Percentiles rank a stretch among this genome's conserved stretches.
Evolutionary conservation across 2,329 filamentous ascomycete species (phyloP).

Genomic region (Orbilia ellipsospora): DNA sequence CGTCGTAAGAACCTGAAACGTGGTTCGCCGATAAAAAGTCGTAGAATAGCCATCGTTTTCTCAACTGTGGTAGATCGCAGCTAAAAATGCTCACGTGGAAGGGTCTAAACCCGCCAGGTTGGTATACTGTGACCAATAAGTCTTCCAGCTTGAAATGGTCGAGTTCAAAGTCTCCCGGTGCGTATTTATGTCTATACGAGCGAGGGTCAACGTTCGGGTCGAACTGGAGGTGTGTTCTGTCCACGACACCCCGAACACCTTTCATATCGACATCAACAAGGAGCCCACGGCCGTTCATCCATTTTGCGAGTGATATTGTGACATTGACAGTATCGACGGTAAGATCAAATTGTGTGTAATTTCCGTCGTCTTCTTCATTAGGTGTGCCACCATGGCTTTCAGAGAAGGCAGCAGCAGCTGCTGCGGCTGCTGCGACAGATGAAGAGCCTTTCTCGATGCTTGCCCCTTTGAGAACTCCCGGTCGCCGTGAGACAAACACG

Average conservation of each 20-base stretch:
- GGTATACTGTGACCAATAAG: constrained; percentile 87
- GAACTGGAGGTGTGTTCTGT: constrained; percentile 85
- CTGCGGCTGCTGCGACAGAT: constrained; percentile 82
- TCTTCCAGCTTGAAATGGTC: constrained; percentile 97
- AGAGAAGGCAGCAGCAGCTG: constrained; percentile 73
- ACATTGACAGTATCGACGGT: constrained; percentile 96
- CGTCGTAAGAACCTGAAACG: constrained; percentile 94
- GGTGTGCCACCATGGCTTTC: constrained; percentile 59
- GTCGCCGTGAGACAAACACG: constrained; percentile 91
- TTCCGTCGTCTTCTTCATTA: constrained; percentile 81
- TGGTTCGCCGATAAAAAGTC: constrained; percentile 95
- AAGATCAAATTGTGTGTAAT: constrained; percentile 97
- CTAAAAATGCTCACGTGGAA: constrained; percentile 96
- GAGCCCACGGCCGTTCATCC: constrained; percentile 96
- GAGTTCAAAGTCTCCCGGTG: constrained; percentile 94
- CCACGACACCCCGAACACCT: constrained; percentile 89
- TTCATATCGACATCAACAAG: constrained; percentile 93
- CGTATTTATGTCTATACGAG: constrained; percentile 86
- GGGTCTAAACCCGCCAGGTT: constrained; percentile 89
- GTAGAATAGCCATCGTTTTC: constrained; percentile 98
- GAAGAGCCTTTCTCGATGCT: constrained; percentile 94
- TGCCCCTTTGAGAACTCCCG: constrained; percentile 73
- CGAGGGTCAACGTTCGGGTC: constrained; percentile 79
- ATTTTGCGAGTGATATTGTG: constrained; percentile 95
- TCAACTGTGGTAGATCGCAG: constrained; percentile 88